phyloP scores from a whole-genome alignment of 306 rosid species.

The Leucaena leucocephala region DNA sequence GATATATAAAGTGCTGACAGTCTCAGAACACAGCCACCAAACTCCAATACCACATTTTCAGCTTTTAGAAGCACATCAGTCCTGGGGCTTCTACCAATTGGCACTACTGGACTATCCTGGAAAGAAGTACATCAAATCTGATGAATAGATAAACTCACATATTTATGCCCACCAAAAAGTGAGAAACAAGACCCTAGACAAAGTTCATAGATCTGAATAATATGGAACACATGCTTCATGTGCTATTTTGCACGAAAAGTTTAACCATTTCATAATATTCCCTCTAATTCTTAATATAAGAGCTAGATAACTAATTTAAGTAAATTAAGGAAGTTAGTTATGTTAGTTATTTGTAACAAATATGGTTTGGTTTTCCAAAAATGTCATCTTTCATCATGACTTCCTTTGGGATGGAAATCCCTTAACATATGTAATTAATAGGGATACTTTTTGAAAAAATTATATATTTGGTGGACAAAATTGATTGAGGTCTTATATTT shows the following conservation, averaged over 20 bases:
- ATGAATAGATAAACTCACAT: constrained; percentile 21
- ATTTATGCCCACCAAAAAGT: constrained; percentile 1
- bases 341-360: no score
- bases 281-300: no score
- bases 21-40: constrained; percentile 82
- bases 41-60: constrained; percentile 76
- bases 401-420: no score
- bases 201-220: constrained; percentile 21
- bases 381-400: no score
- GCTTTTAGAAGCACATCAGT: constrained; percentile 83
- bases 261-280: background rate
- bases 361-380: no score
- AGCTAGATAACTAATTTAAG: no score
- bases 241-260: background rate
- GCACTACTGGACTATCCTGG: constrained; percentile 86
- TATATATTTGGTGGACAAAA: no score
- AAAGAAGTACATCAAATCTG: constrained; percentile 30
- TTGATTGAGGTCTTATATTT: no score
- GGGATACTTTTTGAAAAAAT: no score
- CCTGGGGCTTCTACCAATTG: constrained; percentile 87
- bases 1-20: constrained; percentile 95
- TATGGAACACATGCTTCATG: background rate
- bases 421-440: no score
- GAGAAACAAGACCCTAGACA: background rate
- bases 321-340: no score